Evolutionary conservation across 139 green algal species (phyloP), one percentile per base, ranked within the genome.

Genomic region (Gonium pectorale): DNA sequence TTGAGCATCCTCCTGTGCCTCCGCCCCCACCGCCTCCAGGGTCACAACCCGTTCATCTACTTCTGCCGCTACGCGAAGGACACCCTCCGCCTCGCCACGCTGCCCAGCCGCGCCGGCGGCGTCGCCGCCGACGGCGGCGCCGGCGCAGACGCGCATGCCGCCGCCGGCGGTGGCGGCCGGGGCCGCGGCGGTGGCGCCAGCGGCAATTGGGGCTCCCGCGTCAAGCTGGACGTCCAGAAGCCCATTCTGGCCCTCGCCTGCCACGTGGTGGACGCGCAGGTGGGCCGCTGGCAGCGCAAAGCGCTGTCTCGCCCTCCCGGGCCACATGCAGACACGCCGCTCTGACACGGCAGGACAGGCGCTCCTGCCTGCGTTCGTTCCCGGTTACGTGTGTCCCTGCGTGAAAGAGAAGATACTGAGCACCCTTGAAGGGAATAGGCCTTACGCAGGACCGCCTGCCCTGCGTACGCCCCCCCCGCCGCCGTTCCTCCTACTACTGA

Each of bases 41-140:
- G 88, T 24, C 41, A 40, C 52, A 68, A 67, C 24, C 88, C 88
- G 1, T 72, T 88, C n/a, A 64, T 92, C 41, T 90, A 89, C 64
- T 92, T 90, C 69, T 86, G 74, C 15, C 81, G 78, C 51, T 85
- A 87, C 49, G 88, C 85, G 68, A 92, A 92, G 69, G 73, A 85
- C 60, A 79, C 62, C 8, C 43, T 92, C 33, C 88, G 86, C 64
- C 86, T 91, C 66, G 87, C 83, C 38, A 71, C 59, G 41, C 75
- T 72, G 75, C 59, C 59, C 59, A 33, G 40, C 15, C 59, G 75
- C 41, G 35, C 31, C n/a, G 75, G 59, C 41, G 80, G 35, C 11
- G 63, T 49, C 31, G 68, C 60, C 27, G 44, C 77, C 15, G 68
- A 62, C 22, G 43, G 26, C 51, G 66, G 44, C 1, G 63, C 22